These are phyloP conservation scores for Parasitella parasitica DNA, from an alignment of 371 early-diverging fungal genomes.

Conservation along the genomic window DNA sequence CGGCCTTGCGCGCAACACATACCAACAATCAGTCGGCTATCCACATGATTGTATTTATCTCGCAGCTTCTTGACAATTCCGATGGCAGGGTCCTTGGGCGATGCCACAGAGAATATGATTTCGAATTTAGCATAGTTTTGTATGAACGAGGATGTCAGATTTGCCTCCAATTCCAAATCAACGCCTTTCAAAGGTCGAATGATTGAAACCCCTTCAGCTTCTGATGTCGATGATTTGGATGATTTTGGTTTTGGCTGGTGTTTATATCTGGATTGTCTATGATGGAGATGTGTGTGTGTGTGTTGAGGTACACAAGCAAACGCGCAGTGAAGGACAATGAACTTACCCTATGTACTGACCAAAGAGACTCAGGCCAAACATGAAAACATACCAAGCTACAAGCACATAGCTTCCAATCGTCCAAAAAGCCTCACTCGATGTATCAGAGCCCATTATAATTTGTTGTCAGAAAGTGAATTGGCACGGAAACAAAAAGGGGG, in stretches of 20 bases:
- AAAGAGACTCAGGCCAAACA: slow-evolving; percentile 38
- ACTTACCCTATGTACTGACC: slow-evolving; percentile 49
- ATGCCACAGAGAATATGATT: slow-evolving; percentile 85
- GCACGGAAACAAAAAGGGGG: background rate
- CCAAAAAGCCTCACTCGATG: background rate
- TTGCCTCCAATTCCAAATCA: slow-evolving; percentile 77
- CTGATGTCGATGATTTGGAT: slow-evolving; percentile 37
- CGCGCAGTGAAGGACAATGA: background rate
- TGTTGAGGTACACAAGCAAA: background rate
- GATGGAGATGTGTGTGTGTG: background rate
- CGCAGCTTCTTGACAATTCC: slow-evolving; percentile 69
- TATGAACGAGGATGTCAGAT: slow-evolving; percentile 77
- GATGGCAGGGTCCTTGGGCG: slow-evolving; percentile 74
- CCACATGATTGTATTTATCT: slow-evolving; percentile 65
- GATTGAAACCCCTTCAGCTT: slow-evolving; percentile 75
- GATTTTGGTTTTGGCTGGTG: slow-evolving; percentile 46
- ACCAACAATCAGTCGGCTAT: slow-evolving; percentile 79
- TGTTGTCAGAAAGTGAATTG: background rate
- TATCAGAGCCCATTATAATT: background rate
- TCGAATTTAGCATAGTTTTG: slow-evolving; percentile 85
- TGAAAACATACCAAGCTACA: slow-evolving; percentile 41
- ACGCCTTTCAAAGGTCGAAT: slow-evolving; percentile 91
- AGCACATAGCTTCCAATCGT: slow-evolving; percentile 3
- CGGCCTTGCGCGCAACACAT: no score
- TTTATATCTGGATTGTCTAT: slow-evolving; percentile 55